Percentiles rank a stretch among this genome's conserved stretches.
These are phyloP conservation scores for Macrophomina tecta DNA, from an alignment of 2,329 filamentous ascomycete genomes.

Conservation along the genomic window DNA sequence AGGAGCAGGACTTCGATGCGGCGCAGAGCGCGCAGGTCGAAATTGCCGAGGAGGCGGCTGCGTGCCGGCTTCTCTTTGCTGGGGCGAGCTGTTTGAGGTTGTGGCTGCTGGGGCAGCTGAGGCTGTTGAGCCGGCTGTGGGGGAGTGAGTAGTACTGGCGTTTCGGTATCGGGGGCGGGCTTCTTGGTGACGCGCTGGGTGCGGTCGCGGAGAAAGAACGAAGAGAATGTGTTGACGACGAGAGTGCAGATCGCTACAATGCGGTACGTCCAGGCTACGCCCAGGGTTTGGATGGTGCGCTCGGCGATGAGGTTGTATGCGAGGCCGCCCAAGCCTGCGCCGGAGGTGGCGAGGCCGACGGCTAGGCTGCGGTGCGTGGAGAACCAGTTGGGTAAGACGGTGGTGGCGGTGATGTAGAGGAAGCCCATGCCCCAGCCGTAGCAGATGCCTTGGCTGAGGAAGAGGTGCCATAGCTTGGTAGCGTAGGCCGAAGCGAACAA, in stretches of 20 bases:
- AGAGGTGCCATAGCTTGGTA: conserved; percentile 44
- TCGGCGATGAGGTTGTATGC: conserved; percentile 36
- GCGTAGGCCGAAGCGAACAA: conserved; percentile 43
- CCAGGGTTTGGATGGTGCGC: conserved; percentile 38
- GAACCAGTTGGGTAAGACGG: conserved; percentile 49
- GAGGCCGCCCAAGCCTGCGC: conserved; percentile 44
- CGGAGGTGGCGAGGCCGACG: conserved; percentile 43
- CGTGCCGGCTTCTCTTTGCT: no score
- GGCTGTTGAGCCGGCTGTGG: no score
- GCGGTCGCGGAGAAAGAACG: conserved; percentile 38
- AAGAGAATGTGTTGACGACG: conserved; percentile 34
- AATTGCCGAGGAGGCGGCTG: conserved; percentile 19
- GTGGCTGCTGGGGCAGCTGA: no score
- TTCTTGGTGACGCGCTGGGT: neutral
- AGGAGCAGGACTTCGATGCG: conserved; percentile 43
- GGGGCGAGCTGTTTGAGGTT: no score
- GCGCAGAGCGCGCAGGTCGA: conserved; percentile 39
- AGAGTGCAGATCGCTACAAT: conserved; percentile 39
- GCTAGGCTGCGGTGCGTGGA: conserved; percentile 42
- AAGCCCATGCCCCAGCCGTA: conserved; percentile 46
- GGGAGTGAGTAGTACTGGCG: conserved; percentile 32
- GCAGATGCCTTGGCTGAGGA: conserved; percentile 39
- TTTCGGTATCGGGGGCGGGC: conserved; percentile 22
- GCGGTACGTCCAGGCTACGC: conserved; percentile 38
- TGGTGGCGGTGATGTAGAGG: conserved; percentile 43